Base-by-base conservation (phyloP, 139 green algal genomes). In the Chlorella sp. region DNA sequence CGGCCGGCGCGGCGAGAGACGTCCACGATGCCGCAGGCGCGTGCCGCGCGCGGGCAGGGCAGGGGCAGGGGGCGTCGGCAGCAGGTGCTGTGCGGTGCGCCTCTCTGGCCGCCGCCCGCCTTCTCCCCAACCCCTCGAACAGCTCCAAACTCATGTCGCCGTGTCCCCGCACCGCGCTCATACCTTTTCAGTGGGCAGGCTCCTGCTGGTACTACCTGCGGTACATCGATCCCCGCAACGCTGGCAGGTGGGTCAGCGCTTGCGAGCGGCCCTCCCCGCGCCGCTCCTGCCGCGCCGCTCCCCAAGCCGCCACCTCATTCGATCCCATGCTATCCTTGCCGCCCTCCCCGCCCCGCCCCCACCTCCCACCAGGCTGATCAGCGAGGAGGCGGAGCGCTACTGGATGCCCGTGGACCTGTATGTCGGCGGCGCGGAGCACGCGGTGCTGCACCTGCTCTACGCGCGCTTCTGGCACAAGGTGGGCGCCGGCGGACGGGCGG, bases 361-460 rank as follows among this genome's bases (percentile, higher is more conserved):
- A n/a, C n/a, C n/a, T n/a, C n/a, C n/a, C n/a, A n/a, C n/a, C 67
- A 77, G 63, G 31, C 80, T 97, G 42, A 83, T 99, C 19, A 91
- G 96, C 74, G 85, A 86, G 14, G 88, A 93, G 40, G 82, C 89
- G 56, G 96, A 99, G 83, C 90, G 91, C 80, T 98, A 97, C 86
- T 98, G 93, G 96, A 96, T 98, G 92, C 95, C 94, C 1, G 96
- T 99, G 61, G 96, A 99, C 85, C 77, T 99, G 75, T 99, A 99
- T 79, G 94, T 99, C n/a, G 96, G 96, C 5, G 96, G 96, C 7
- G 94, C 96, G 14, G 96, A 99, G 88, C 96, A 99, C 79, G 94
- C 95, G 7, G 95, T 99, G 79, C 91, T 99, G 77, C 96, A 99
- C 84, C 87, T 99, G 46, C 89, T 99, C 35, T 99, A 99, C 76